These are phyloP conservation scores for Naganishia sp. DNA, from an alignment of 1,284 basidiomycete genomes.

Conservation along the genomic window DNA sequence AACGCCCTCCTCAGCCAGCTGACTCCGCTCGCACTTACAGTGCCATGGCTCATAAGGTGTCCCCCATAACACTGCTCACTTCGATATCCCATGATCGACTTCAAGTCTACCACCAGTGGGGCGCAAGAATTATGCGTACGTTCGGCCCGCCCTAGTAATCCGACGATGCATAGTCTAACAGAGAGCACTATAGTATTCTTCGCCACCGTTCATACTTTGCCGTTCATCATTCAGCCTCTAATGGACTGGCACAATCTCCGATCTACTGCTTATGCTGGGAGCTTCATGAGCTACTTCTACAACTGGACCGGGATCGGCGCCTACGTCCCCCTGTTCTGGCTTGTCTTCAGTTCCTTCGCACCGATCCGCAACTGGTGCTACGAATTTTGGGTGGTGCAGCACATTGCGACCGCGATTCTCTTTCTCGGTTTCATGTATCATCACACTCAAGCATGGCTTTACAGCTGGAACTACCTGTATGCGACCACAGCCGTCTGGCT, in stretches of 20 bases:
- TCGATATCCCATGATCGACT: conserved; percentile 25
- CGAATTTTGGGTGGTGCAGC: conserved; percentile 25
- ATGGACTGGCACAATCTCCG: conserved; percentile 14
- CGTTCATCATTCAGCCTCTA: conserved; percentile 19
- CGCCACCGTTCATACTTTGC: conserved; percentile 22
- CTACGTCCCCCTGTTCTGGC: conserved; percentile 26
- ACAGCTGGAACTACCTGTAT: conserved; percentile 31
- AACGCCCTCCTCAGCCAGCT: not conserved
- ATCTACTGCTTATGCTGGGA: conserved; percentile 16
- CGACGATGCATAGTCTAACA: not conserved
- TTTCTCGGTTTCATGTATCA: conserved; percentile 30
- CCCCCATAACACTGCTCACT: conserved; percentile 22
- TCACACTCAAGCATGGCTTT: conserved; percentile 25
- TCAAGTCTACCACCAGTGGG: conserved; percentile 29
- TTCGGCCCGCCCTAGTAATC: not conserved
- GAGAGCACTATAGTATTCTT: conserved; percentile 17
- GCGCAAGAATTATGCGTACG: conserved; percentile 23
- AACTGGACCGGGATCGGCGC: conserved; percentile 28
- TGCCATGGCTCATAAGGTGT: conserved; percentile 23
- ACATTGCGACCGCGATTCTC: conserved; percentile 23
- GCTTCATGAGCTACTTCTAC: conserved; percentile 28
- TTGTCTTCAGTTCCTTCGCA: conserved; percentile 27
- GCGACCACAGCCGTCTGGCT: conserved; percentile 28
- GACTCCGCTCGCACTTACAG: not conserved
- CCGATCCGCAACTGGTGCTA: conserved; percentile 27